Conservation (phyloP, 2,329 filamentous ascomycete genomes). For the Gnomoniopsis smithogilvyi region DNA sequence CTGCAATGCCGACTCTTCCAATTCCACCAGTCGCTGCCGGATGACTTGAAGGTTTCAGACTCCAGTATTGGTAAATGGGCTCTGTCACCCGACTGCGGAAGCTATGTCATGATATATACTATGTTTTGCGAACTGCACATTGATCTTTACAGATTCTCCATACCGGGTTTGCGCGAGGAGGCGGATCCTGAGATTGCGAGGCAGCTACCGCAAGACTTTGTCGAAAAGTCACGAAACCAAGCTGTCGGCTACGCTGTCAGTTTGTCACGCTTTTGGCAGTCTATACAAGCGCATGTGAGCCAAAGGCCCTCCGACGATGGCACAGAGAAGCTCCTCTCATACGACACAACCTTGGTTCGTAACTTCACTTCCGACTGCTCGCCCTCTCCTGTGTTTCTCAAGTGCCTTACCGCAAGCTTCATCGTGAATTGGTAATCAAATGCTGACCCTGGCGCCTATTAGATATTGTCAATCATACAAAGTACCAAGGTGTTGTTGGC, state of each 20-base stretch:
- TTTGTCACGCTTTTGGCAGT: slow-evolving; percentile 34
- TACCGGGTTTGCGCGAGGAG: slow-evolving; percentile 33
- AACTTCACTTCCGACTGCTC: too few species aligned
- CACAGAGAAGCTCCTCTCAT: slow-evolving; percentile 15
- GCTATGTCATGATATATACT: slow-evolving; percentile 36
- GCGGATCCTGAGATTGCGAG: slow-evolving; percentile 29
- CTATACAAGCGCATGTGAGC: slow-evolving; percentile 28
- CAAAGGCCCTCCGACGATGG: slow-evolving; percentile 20
- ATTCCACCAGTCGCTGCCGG: slow-evolving; percentile 33
- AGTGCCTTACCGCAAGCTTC: neutral
- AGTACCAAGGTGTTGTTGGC: slow-evolving; percentile 30
- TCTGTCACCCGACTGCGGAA: slow-evolving; percentile 27
- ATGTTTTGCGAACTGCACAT: slow-evolving; percentile 34
- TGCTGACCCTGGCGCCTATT: neutral
- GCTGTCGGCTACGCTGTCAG: slow-evolving; percentile 36
- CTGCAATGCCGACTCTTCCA: slow-evolving; percentile 36
- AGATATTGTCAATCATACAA: slow-evolving; percentile 15
- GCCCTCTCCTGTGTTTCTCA: neutral
- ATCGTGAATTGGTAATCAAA: neutral
- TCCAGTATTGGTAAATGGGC: slow-evolving; percentile 31
- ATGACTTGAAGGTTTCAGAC: slow-evolving; percentile 31
- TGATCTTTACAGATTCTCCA: slow-evolving; percentile 36
- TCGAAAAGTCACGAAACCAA: slow-evolving; percentile 34
- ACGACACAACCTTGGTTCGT: slow-evolving; percentile 19
- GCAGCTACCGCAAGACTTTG: slow-evolving; percentile 33